These are phyloP conservation scores for Diddensiella transvaalensis DNA, from an alignment of 805 yeast genomes.

Conservation along the genomic window DNA sequence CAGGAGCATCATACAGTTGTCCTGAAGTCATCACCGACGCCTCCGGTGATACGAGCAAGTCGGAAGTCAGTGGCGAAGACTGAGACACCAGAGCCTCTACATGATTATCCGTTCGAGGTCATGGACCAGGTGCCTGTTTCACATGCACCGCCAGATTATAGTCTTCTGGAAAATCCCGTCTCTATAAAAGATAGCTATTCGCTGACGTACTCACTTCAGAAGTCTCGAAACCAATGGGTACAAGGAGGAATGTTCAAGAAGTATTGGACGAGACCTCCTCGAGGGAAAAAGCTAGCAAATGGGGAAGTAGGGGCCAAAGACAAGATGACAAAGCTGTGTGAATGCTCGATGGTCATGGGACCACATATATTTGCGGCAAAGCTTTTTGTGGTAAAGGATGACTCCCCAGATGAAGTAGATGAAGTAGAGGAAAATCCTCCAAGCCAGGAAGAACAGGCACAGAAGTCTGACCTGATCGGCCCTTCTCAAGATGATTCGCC, in stretches of 20 bases:
- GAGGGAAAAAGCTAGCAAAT: constrained; percentile 46
- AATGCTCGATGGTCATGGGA: constrained; percentile 67
- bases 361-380: constrained; percentile 80
- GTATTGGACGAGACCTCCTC: constrained; percentile 73
- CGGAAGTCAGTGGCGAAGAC: not conserved
- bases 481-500: not conserved
- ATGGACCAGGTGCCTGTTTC: constrained; percentile 68
- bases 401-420: constrained; percentile 37
- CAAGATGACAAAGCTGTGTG: constrained; percentile 83
- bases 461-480: not conserved
- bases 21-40: not conserved
- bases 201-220: constrained; percentile 48
- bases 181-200: constrained; percentile 65
- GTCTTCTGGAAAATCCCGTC: constrained; percentile 60
- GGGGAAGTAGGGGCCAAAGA: constrained; percentile 64
- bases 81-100: constrained; percentile 3
- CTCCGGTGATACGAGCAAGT: not conserved
- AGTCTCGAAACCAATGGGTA: constrained; percentile 68
- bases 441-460: constrained; percentile 1
- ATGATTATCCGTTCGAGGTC: constrained; percentile 54
- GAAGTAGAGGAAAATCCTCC: constrained; percentile 22
- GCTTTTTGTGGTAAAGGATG: constrained; percentile 82
- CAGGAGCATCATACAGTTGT: constrained; percentile 2
- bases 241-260: constrained; percentile 65
- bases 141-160: constrained; percentile 57